Evolutionary conservation across 805 yeast species (phyloP).

Genomic region (Candida argentea): DNA sequence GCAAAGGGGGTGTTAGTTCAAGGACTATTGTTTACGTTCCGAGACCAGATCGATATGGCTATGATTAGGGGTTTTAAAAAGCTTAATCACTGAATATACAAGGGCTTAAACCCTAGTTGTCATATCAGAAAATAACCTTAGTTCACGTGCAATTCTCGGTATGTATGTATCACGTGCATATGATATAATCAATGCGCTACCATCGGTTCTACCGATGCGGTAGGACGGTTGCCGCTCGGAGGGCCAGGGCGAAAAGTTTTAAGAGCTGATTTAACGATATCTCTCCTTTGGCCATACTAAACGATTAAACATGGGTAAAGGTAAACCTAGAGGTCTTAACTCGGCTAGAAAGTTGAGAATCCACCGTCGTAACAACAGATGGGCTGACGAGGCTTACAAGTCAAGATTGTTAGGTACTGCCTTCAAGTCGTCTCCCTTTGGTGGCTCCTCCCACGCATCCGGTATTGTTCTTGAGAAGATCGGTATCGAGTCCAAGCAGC

Average conservation of each 20-base stretch:
- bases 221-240: too few relatives aligned
- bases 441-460: slow-evolving; percentile 99
- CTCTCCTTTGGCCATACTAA: slow-evolving; percentile 5
- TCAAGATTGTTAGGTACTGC: slow-evolving; percentile 99
- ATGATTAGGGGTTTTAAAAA: too few relatives aligned
- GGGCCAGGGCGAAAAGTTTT: slow-evolving; percentile 1
- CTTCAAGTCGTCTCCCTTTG: slow-evolving; percentile 99
- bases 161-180: background rate
- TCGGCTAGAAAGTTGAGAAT: slow-evolving; percentile 99
- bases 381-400: slow-evolving; percentile 99
- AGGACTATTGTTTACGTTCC: slow-evolving; percentile 74
- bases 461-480: slow-evolving; percentile 99
- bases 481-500: slow-evolving; percentile 99
- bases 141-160: too few relatives aligned
- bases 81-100: slow-evolving; percentile 2
- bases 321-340: slow-evolving; percentile 99
- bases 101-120: background rate
- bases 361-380: slow-evolving; percentile 99
- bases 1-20: slow-evolving; percentile 77
- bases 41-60: slow-evolving; percentile 48
- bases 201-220: too few relatives aligned
- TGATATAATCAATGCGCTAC: too few relatives aligned
- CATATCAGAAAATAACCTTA: background rate
- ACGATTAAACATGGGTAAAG: slow-evolving; percentile 82
- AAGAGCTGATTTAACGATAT: slow-evolving; percentile 2